Evolutionary conservation across 2,329 filamentous ascomycete species (phyloP).

Genomic region (Alternaria postmessia): DNA sequence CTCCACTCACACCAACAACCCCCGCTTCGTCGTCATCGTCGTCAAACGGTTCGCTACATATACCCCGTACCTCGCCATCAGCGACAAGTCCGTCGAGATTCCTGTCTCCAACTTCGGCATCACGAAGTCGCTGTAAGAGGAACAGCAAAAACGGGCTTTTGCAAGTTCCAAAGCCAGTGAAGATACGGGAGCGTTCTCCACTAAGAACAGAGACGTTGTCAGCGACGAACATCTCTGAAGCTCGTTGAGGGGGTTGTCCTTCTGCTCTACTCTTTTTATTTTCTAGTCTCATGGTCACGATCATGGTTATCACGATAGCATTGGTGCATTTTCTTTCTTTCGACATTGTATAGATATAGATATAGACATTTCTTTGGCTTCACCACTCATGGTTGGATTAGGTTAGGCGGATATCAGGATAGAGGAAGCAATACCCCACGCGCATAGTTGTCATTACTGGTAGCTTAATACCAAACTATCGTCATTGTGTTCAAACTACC

Average conservation of each 20-base stretch:
- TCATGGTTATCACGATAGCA: background rate
- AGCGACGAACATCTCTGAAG: background rate
- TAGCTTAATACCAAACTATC: background rate
- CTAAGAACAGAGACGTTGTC: background rate
- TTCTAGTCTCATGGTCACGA: background rate
- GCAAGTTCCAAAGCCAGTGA: slow-evolving; percentile 5
- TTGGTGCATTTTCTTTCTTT: background rate
- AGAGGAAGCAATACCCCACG: background rate
- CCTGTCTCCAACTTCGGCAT: slow-evolving; percentile 1
- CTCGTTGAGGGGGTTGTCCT: slow-evolving; percentile 13
- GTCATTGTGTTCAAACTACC: too few species aligned
- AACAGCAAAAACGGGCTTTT: slow-evolving; percentile 1
- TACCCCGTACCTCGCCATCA: slow-evolving; percentile 9
- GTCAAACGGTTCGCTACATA: slow-evolving; percentile 15
- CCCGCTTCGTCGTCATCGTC: slow-evolving; percentile 19
- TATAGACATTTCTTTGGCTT: background rate
- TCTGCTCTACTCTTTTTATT: background rate
- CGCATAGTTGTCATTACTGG: background rate
- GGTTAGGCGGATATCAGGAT: background rate
- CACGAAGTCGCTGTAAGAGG: slow-evolving; percentile 13
- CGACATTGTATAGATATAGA: background rate
- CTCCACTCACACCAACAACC: slow-evolving; percentile 16
- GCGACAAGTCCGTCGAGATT: background rate
- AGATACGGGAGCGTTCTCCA: slow-evolving; percentile 14
- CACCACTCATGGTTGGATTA: background rate